Base-by-base conservation (phyloP, 352 stramenopile species). In the Phytophthora parvispora region DNA sequence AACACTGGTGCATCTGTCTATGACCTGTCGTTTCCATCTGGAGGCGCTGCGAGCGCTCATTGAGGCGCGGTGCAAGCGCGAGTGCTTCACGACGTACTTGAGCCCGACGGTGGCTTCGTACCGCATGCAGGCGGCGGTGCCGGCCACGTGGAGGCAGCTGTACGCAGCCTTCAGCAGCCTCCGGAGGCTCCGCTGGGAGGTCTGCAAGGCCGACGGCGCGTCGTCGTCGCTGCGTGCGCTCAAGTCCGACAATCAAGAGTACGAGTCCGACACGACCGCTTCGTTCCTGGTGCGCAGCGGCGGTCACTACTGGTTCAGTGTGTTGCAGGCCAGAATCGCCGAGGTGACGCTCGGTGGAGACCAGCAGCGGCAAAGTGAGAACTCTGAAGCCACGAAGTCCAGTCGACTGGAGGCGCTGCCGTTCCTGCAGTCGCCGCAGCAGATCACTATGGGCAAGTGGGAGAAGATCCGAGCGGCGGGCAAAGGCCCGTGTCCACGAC, bases 281-380 rank as follows among this genome's bases (percentile, higher is more conserved):
- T 65, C 62, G 9, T 90, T 83, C 50, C 45, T 93, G 16, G 25
- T 93, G 0, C 71, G 80, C 52, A 92, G 86, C 60, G 86, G 86
- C 15, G 86, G 86, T 0, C 86, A 94, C 51, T 94, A 94, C 31
- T 91, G 81, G 83, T 94, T 94, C 63, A 91, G 70, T 43, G 81
- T 94, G 0, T 70, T 79, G 49, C 77, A 92, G 48, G 75, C 81
- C 1, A 70, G 49, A 9, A 47, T 86, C 1, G 56, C 65, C 3
- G 55, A 80, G 0, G 61, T 60, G 1, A 54, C 64, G 22, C 42
- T 91, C 9, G 61, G 57, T 55, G 53, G 47, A 69, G 62, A 72
- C 1, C 27, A 49, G n/a, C 54, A 64, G 10, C 31, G 51, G 7
- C 31, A 50, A 31, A 13, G 53, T 2, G 1, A 47, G 0, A 47